Conservation (phyloP, 129 eudicot genomes). For the Centaurea solstitialis region DNA sequence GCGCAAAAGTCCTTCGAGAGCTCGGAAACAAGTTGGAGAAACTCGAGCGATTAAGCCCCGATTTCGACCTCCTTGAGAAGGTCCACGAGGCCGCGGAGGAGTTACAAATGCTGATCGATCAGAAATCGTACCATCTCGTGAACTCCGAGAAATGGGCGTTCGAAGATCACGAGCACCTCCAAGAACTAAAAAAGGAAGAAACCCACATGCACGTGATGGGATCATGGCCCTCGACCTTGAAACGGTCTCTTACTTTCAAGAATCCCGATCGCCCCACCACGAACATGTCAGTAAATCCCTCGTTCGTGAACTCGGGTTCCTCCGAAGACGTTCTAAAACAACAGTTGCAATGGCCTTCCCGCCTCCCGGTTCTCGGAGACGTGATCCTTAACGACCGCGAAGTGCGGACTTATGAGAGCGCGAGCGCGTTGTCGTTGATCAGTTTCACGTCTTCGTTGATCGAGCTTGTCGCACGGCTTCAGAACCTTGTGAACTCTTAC, state of each 20-base stretch:
- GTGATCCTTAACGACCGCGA: constrained; percentile 60
- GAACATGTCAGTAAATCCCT: constrained; percentile 29
- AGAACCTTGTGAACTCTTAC: constrained; percentile 58
- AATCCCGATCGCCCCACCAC: constrained; percentile 29
- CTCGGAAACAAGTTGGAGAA: constrained; percentile 79
- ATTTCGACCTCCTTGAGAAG: constrained; percentile 46
- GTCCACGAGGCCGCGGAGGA: constrained; percentile 91
- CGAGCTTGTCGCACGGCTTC: constrained; percentile 89
- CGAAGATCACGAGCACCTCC: constrained; percentile 52
- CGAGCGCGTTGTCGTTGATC: constrained; percentile 66
- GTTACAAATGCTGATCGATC: constrained; percentile 67
- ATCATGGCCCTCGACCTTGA: constrained; percentile 38
- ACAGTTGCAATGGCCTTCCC: constrained; percentile 76
- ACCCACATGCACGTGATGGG: constrained; percentile 26
- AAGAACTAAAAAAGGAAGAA: constrained; percentile 59
- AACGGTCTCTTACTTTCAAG: constrained; percentile 32
- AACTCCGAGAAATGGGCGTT: constrained; percentile 66
- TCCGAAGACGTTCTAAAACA: constrained; percentile 41
- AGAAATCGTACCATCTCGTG: constrained; percentile 74
- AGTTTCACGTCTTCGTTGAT: constrained; percentile 72
- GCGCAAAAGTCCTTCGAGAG: constrained; percentile 66
- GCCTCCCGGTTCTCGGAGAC: constrained; percentile 64
- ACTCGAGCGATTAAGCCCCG: constrained; percentile 66
- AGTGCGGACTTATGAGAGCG: constrained; percentile 72
- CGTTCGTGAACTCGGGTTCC: constrained; percentile 47